Evolutionary conservation across 2,329 filamentous ascomycete species (phyloP).

Genomic region (Colletotrichum tropicale): DNA sequence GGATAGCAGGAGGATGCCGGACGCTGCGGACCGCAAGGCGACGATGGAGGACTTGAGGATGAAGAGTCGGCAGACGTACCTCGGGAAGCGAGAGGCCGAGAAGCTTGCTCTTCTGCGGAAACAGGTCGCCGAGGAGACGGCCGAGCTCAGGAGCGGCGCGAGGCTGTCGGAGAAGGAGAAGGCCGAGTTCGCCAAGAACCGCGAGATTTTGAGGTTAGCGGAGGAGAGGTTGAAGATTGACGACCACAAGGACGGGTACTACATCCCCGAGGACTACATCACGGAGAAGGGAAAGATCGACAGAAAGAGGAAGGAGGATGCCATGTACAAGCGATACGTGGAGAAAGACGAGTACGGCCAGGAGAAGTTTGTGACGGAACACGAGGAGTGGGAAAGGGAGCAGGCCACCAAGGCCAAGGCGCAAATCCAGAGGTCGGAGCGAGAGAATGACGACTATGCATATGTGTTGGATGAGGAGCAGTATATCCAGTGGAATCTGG

Average conservation of each 20-base stretch:
- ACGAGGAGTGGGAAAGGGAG: constrained; percentile 95
- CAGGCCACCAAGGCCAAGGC: constrained; percentile 87
- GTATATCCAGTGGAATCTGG: constrained; percentile 83
- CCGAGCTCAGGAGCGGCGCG: constrained; percentile 78
- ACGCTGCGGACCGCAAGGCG: constrained; percentile 68
- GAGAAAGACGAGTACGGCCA: constrained; percentile 87
- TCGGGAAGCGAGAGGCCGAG: constrained; percentile 90
- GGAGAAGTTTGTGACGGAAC: constrained; percentile 89
- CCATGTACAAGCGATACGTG: constrained; percentile 88
- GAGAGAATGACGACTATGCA: constrained; percentile 84
- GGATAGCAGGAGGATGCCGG: constrained; percentile 59
- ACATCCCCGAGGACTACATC: constrained; percentile 93
- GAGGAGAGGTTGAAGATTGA: constrained; percentile 88
- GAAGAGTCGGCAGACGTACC: constrained; percentile 87
- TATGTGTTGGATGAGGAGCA: constrained; percentile 92
- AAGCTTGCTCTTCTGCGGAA: constrained; percentile 84
- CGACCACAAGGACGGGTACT: constrained; percentile 90
- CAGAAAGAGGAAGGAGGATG: constrained; percentile 84
- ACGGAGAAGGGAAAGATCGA: constrained; percentile 92
- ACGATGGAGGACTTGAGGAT: constrained; percentile 83
- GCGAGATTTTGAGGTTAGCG: constrained; percentile 79
- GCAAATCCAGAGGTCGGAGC: constrained; percentile 77
- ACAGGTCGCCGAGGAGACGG: constrained; percentile 88
- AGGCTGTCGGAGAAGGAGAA: constrained; percentile 79
- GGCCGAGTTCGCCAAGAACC: constrained; percentile 86